Evolutionary conservation across 2,329 filamentous ascomycete species (phyloP).

Genomic region (Alternaria viburni): DNA sequence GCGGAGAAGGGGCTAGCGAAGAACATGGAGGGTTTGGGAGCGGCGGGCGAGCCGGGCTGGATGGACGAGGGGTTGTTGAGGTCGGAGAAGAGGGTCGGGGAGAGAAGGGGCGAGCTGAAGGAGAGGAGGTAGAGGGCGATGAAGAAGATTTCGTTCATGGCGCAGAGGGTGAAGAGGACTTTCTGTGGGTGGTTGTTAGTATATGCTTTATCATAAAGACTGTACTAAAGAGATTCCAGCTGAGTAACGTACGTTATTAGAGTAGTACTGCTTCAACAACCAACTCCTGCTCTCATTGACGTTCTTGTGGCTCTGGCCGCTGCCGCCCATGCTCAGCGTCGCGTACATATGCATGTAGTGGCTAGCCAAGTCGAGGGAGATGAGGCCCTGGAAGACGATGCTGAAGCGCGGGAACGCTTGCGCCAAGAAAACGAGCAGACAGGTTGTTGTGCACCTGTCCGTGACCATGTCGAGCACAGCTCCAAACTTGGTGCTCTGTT

Average conservation of each 20-base stretch:
- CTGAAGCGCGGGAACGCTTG: conserved; percentile 94
- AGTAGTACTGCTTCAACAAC: conserved; percentile 94
- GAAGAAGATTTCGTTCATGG: conserved; percentile 95
- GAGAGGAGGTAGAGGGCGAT: conserved; percentile 97
- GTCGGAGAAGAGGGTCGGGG: conserved; percentile 76
- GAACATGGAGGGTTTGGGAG: conserved; percentile 71
- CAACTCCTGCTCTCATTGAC: conserved; percentile 87
- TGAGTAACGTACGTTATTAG: conserved; percentile 76
- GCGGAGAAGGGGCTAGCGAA: conserved; percentile 92
- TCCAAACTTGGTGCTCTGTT: conserved; percentile 94
- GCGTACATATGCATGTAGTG: conserved; percentile 99
- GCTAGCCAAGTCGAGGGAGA: conserved; percentile 89
- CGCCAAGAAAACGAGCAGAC: conserved; percentile 90
- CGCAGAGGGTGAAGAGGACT: conserved; percentile 89
- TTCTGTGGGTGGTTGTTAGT: conserved; percentile 60
- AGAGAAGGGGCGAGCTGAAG: conserved; percentile 89
- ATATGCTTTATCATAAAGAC: no score
- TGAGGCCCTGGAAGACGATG: conserved; percentile 91
- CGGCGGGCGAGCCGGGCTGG: conserved; percentile 72
- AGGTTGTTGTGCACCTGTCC: conserved; percentile 94
- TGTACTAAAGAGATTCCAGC: no score
- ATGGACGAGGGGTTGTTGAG: conserved; percentile 60
- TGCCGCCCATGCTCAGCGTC: conserved; percentile 84
- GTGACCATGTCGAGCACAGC: conserved; percentile 99
- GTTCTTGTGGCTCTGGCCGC: conserved; percentile 86